A percentile compares a stretch with the other conserved stretches of the same genome.
phyloP scores from a whole-genome alignment of 2,329 filamentous ascomycete genomes.

The Epichloe uncinata region DNA sequence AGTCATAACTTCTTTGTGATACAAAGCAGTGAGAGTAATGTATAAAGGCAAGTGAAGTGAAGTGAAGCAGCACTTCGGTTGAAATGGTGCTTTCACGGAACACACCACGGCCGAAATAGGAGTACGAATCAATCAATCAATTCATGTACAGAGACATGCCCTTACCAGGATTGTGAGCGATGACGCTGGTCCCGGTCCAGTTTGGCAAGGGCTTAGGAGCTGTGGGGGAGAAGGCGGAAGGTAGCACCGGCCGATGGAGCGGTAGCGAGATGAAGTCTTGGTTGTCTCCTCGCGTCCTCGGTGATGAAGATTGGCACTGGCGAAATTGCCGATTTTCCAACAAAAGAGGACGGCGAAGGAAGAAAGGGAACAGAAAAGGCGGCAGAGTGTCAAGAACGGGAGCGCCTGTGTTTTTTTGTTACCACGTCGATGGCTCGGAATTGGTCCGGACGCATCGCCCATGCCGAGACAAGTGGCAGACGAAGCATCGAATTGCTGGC shows the following conservation, averaged over 20 bases:
- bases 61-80: too few relatives aligned
- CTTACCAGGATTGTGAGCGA: neutral
- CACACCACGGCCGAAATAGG: neutral
- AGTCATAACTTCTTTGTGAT: neutral
- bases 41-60: neutral
- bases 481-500: neutral
- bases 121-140: neutral
- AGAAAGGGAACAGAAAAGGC: neutral
- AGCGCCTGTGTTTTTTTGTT: too few relatives aligned
- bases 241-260: neutral
- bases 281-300: neutral
- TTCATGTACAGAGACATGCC: neutral
- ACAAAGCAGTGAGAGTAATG: neutral
- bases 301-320: neutral
- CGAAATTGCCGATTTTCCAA: neutral
- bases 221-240: too few relatives aligned
- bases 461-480: too few relatives aligned
- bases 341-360: neutral
- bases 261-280: neutral
- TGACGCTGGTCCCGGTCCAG: constrained; percentile 2
- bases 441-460: constrained; percentile 1
- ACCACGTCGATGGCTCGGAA: neutral
- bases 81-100: neutral
- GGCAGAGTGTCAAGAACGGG: too few relatives aligned
- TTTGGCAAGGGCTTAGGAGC: neutral